These are phyloP conservation scores for Backusella luteola DNA, from an alignment of 192 early-diverging fungal species.

Conservation along the genomic window DNA sequence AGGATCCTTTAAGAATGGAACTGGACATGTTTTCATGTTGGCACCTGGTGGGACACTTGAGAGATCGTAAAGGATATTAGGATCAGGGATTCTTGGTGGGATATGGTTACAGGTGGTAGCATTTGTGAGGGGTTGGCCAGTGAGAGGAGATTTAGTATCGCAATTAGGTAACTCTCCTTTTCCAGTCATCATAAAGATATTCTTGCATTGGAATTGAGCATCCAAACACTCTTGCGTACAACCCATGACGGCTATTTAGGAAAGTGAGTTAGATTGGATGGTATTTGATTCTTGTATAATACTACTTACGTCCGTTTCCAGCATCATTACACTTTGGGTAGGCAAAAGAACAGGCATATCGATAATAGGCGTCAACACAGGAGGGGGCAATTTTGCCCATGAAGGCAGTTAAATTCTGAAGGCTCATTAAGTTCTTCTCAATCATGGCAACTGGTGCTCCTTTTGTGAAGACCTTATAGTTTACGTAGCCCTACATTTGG, in stretches of 20 bases:
- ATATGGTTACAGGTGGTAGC: background rate
- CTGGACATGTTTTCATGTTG: constrained; percentile 31
- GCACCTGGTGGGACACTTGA: constrained; percentile 8
- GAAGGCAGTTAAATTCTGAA: background rate
- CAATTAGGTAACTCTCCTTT: background rate
- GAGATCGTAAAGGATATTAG: constrained; percentile 19
- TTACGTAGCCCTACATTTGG: background rate
- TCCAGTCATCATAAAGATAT: constrained; percentile 12
- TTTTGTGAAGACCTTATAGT: constrained; percentile 8
- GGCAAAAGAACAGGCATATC: constrained; percentile 33
- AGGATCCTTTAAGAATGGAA: constrained; percentile 43
- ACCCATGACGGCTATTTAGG: background rate
- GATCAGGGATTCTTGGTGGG: background rate
- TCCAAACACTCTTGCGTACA: background rate
- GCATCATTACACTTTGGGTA: constrained; percentile 28
- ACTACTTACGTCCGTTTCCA: background rate
- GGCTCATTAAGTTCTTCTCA: background rate
- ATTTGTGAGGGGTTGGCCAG: background rate
- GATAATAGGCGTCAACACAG: constrained; percentile 32
- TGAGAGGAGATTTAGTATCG: background rate
- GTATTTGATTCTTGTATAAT: background rate
- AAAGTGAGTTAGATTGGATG: background rate
- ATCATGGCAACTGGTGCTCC: constrained; percentile 14
- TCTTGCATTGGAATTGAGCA: background rate
- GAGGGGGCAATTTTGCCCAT: constrained; percentile 2